These are phyloP conservation scores for Populus hybrid DNA, from an alignment of 441 rosid species.

Conservation along the genomic window DNA sequence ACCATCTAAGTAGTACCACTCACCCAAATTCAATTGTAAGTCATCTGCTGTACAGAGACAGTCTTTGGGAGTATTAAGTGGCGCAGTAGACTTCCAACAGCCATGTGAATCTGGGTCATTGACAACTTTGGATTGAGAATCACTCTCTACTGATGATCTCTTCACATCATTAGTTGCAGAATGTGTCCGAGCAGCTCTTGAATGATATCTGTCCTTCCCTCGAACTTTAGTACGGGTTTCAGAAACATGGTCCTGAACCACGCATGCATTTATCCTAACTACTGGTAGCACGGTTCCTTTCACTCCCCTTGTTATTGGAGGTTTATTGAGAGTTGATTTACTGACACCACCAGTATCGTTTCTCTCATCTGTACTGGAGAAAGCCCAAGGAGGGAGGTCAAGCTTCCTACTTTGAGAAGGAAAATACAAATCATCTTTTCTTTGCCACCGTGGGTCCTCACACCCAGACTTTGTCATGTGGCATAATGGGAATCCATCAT, in stretches of 20 bases:
- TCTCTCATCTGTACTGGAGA: constrained; percentile 73
- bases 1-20: constrained; percentile 96
- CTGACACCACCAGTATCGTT: constrained; percentile 42
- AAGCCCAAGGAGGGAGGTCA: constrained; percentile 97
- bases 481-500: constrained; percentile 96
- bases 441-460: constrained; percentile 94
- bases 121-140: constrained; percentile 46
- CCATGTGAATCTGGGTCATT: constrained; percentile 45
- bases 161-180: constrained; percentile 60
- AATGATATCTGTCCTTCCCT: constrained; percentile 65
- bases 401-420: constrained; percentile 79
- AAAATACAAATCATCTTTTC: constrained; percentile 78
- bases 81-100: constrained; percentile 46
- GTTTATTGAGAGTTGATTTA: constrained; percentile 45
- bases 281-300: constrained; percentile 78
- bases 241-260: constrained; percentile 92
- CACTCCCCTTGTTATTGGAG: too few relatives aligned
- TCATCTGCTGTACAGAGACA: constrained; percentile 66
- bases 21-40: constrained; percentile 85
- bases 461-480: constrained; percentile 87
- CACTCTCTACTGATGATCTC: constrained; percentile 60
- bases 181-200: constrained; percentile 65
- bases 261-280: constrained; percentile 96
- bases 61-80: constrained; percentile 60
- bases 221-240: constrained; percentile 67